Conservation (phyloP, 2,329 filamentous ascomycete genomes). For the Penicillium sp. region DNA sequence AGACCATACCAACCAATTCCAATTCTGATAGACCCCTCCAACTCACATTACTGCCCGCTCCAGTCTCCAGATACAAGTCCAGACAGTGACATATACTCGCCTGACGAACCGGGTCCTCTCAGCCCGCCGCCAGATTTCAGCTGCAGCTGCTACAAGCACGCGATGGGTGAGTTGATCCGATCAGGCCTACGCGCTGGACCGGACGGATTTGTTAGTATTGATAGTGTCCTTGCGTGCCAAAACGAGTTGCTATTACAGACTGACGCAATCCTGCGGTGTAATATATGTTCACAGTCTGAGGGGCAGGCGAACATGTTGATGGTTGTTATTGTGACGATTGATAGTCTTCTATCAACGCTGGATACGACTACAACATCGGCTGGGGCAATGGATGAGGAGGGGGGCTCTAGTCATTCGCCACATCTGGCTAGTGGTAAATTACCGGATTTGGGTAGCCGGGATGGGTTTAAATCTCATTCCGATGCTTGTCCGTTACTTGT, state of each 20-base stretch:
- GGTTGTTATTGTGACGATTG: slow-evolving; percentile 31
- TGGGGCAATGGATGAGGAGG: slow-evolving; percentile 14
- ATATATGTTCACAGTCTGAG: slow-evolving; percentile 23
- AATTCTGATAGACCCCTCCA: background rate
- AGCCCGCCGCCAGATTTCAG: background rate
- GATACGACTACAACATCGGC: slow-evolving; percentile 20
- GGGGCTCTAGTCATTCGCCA: background rate
- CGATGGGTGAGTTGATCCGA: slow-evolving; percentile 24
- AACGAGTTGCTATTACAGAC: slow-evolving; percentile 28
- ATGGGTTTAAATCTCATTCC: slow-evolving; percentile 19
- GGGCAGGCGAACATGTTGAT: slow-evolving; percentile 29
- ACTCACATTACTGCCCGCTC: background rate
- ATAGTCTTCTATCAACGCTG: slow-evolving; percentile 27
- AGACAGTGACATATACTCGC: slow-evolving; percentile 4
- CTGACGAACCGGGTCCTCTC: background rate
- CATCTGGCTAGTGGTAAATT: background rate
- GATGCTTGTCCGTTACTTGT: slow-evolving; percentile 29
- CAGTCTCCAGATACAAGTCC: slow-evolving; percentile 7
- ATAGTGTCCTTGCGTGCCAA: slow-evolving; percentile 28
- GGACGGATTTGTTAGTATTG: slow-evolving; percentile 22
- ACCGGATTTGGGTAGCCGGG: background rate
- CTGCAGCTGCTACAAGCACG: slow-evolving; percentile 27
- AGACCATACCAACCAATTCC: background rate
- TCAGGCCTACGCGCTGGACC: slow-evolving; percentile 6
- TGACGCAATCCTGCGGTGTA: slow-evolving; percentile 31